Percentiles rank a stretch among this genome's conserved stretches.
phyloP scores from a whole-genome alignment of 1,284 basidiomycete species.

The Heimioporus punctisporus region DNA sequence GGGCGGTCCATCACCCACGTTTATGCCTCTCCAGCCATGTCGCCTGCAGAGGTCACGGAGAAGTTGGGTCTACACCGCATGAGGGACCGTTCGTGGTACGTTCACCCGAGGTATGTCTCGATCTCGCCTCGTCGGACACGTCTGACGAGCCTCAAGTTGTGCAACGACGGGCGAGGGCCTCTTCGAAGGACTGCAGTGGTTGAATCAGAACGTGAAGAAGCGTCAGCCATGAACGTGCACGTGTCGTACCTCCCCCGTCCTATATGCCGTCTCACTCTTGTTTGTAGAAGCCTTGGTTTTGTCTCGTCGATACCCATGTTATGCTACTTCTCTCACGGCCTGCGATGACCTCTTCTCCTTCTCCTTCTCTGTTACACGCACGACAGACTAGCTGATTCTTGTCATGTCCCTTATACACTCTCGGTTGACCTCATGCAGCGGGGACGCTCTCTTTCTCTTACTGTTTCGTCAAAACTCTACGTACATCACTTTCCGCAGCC shows the following conservation, averaged over 20 bases:
- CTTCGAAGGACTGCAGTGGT: constrained; percentile 95
- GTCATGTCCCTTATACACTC: constrained; percentile 23
- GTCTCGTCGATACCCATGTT: constrained; percentile 35
- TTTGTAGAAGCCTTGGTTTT: constrained; percentile 14
- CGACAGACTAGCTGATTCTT: constrained; percentile 37
- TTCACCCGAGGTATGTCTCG: constrained; percentile 89
- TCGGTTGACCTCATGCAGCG: constrained; percentile 14
- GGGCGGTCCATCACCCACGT: neutral
- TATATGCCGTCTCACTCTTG: constrained; percentile 20
- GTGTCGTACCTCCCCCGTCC: constrained; percentile 9
- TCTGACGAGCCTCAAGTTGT: constrained; percentile 56
- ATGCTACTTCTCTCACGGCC: constrained; percentile 38
- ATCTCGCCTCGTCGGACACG: neutral
- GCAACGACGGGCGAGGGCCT: constrained; percentile 96
- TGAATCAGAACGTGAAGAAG: constrained; percentile 96
- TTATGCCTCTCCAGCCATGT: constrained; percentile 70
- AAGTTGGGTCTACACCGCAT: constrained; percentile 95
- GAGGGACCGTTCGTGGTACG: constrained; percentile 99
- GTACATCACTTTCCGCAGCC: constrained; percentile 17
- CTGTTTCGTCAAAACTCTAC: constrained; percentile 10
- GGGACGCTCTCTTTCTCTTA: constrained; percentile 17
- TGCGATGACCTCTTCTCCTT: constrained; percentile 23
- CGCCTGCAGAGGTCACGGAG: constrained; percentile 98
- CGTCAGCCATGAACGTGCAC: constrained; percentile 59
- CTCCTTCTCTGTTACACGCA: constrained; percentile 34